Evolutionary conservation across 257 asterid species (phyloP).

Genomic region (Nyctanthes arbortristis): DNA sequence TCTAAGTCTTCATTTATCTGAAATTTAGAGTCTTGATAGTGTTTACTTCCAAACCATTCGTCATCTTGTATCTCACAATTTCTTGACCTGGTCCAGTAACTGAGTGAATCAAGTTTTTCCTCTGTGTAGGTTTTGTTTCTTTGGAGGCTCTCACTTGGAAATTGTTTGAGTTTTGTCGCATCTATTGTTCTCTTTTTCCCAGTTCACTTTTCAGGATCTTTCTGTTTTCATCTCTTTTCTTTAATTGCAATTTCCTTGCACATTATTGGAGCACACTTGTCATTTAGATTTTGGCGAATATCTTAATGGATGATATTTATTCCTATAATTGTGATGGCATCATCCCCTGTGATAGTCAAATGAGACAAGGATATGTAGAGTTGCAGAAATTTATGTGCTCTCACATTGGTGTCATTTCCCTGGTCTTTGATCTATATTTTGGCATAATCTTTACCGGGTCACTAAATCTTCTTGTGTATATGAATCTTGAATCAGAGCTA

Average conservation of each 20-base stretch:
- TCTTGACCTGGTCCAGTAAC: no score
- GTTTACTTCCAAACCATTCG: no score
- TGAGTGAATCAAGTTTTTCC: no score
- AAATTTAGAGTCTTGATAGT: no score
- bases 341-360: neutral
- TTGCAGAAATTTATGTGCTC: neutral
- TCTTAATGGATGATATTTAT: neutral
- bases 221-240: neutral
- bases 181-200: neutral
- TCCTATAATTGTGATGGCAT: neutral
- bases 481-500: neutral
- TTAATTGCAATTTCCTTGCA: neutral
- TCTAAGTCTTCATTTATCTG: no score
- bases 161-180: no score
- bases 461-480: neutral
- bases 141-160: no score
- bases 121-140: no score
- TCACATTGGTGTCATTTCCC: neutral
- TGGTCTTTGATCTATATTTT: no score
- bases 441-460: no score
- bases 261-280: neutral
- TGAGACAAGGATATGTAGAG: neutral
- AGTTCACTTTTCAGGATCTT: neutral
- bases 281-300: neutral
- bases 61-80: no score